Conservation (phyloP, 2,329 filamentous ascomycete species). For the Seiridium unicorne region DNA sequence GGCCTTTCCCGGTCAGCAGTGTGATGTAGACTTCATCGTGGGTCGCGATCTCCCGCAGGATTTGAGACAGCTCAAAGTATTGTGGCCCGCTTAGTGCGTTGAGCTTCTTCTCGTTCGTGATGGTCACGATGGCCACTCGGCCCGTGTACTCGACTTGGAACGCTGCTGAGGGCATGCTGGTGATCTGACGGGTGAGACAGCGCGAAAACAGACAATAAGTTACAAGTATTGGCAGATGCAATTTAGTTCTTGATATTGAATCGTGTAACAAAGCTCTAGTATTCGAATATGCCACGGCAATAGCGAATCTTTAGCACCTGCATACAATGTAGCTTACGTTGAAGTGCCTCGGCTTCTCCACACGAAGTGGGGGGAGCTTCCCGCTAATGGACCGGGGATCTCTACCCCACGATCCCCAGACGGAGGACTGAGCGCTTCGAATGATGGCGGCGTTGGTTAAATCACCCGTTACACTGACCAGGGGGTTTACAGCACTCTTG, state of each 20-base stretch:
- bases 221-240: neutral
- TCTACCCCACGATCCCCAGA: neutral
- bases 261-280: neutral
- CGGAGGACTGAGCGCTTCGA: too few species aligned
- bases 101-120: slow-evolving; percentile 83
- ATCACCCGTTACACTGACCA: too few species aligned
- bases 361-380: neutral
- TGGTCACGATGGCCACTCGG: slow-evolving; percentile 78
- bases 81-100: slow-evolving; percentile 71
- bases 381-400: neutral
- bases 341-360: slow-evolving; percentile 6
- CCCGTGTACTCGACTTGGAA: slow-evolving; percentile 62
- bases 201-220: neutral
- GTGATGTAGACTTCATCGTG: slow-evolving; percentile 83
- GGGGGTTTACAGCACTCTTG: too few species aligned
- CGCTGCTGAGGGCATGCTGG: neutral
- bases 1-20: slow-evolving; percentile 79
- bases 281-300: too few species aligned
- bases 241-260: neutral
- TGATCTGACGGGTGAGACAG: neutral
- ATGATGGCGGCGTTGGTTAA: neutral
- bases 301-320: too few species aligned
- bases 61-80: slow-evolving; percentile 75
- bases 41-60: slow-evolving; percentile 73
- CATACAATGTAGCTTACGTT: neutral